Evolutionary conservation across 441 rosid genomes (phyloP).

Genomic region (Theobroma grandiflorum): DNA sequence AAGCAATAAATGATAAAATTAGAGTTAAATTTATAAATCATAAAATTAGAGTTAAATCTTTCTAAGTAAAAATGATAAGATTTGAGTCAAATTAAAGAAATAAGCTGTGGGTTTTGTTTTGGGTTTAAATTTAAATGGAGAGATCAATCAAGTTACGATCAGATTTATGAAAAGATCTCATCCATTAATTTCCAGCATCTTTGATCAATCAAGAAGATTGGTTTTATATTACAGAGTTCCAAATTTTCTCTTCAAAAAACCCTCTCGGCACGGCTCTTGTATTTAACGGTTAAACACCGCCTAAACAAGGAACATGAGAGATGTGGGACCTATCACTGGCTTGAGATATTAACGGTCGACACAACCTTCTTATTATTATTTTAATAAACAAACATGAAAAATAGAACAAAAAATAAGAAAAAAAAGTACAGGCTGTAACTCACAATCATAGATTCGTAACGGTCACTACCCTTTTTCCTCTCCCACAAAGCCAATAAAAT

Average conservation of each 20-base stretch:
- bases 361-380: neutral
- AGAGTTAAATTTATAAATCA: too few relatives aligned
- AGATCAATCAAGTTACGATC: neutral
- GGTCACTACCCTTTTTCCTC: slow-evolving; percentile 44
- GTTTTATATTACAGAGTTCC: neutral
- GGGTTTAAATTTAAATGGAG: too few relatives aligned
- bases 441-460: slow-evolving; percentile 45
- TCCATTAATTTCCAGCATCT: neutral
- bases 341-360: slow-evolving; percentile 19
- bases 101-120: neutral
- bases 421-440: slow-evolving; percentile 29
- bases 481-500: neutral
- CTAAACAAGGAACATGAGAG: neutral
- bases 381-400: neutral
- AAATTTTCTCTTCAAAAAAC: too few relatives aligned
- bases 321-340: neutral
- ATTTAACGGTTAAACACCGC: too few relatives aligned
- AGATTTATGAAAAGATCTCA: neutral
- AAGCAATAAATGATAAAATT: too few relatives aligned
- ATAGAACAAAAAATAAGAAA: neutral
- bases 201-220: neutral
- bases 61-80: too few relatives aligned
- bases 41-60: too few relatives aligned
- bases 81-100: neutral
- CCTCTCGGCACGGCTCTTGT: too few relatives aligned